Conservation (phyloP, 495 filamentous ascomycete species). For the Rostrohypoxylon terebratum region DNA sequence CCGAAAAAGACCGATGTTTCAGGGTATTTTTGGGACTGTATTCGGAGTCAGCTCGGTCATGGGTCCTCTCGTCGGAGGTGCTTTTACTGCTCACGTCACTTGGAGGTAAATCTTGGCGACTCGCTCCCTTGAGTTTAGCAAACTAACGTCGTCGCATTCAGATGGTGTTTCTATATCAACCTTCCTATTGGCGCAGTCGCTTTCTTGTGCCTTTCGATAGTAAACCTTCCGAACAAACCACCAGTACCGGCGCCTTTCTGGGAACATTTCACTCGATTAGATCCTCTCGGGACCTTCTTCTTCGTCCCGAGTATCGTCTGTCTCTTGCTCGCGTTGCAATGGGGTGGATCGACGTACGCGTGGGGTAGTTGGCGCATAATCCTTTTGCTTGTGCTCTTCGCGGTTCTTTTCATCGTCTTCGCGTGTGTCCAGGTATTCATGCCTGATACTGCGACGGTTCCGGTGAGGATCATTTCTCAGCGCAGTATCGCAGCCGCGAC, state of each 20-base stretch:
- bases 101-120: conserved; percentile 58
- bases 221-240: conserved; percentile 54
- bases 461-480: conserved; percentile 76
- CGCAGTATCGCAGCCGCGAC: conserved; percentile 74
- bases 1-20: conserved; percentile 64
- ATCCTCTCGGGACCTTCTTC: conserved; percentile 75
- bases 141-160: conserved; percentile 28
- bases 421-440: conserved; percentile 71
- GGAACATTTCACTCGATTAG: conserved; percentile 67
- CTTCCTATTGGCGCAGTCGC: conserved; percentile 69
- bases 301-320: conserved; percentile 80
- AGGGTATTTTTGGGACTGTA: conserved; percentile 67
- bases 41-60: conserved; percentile 64
- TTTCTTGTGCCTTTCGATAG: conserved; percentile 60
- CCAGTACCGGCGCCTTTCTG: conserved; percentile 51
- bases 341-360: conserved; percentile 79
- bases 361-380: conserved; percentile 78
- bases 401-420: conserved; percentile 71
- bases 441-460: conserved; percentile 81
- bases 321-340: conserved; percentile 83
- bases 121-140: background rate
- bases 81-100: conserved; percentile 58
- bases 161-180: conserved; percentile 73
- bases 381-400: conserved; percentile 74
- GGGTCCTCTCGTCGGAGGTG: conserved; percentile 63